Percentiles rank a stretch among this genome's conserved stretches.
Evolutionary conservation across 2,329 filamentous ascomycete genomes (phyloP).

Genomic region (Beauveria asiatica): DNA sequence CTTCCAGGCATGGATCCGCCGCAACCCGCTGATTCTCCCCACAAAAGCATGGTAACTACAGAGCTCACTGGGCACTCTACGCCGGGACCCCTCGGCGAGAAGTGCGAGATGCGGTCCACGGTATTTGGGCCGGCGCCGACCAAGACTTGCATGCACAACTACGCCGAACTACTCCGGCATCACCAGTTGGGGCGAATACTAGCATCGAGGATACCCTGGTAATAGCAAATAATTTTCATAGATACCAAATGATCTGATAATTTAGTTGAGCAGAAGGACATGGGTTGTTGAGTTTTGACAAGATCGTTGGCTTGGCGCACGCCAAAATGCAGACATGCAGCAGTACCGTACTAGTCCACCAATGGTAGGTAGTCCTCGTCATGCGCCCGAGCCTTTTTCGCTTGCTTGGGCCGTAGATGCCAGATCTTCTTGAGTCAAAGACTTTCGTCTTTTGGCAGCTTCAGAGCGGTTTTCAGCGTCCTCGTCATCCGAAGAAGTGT

Average conservation of each 20-base stretch:
- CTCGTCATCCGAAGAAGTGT: conserved; percentile 16
- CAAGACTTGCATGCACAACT: background rate
- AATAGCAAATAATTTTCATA: background rate
- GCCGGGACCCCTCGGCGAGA: conserved; percentile 4
- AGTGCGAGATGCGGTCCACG: background rate
- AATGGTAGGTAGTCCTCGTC: background rate
- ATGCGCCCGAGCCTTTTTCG: background rate
- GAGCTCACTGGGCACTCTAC: background rate
- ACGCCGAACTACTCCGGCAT: conserved; percentile 7
- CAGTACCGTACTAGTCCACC: background rate
- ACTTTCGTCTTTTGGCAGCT: conserved; percentile 17
- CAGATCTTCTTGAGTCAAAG: conserved; percentile 9
- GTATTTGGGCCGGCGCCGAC: background rate
- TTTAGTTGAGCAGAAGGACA: background rate
- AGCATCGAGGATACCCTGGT: background rate
- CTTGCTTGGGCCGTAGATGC: background rate
- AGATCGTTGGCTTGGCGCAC: background rate
- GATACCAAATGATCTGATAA: background rate
- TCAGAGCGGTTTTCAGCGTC: conserved; percentile 14
- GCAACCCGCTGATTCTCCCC: conserved; percentile 1
- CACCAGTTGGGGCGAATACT: background rate
- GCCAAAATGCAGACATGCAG: background rate
- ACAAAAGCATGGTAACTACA: background rate
- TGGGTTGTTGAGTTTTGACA: background rate
- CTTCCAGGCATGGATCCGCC: conserved; percentile 4